Evolutionary conservation across 495 filamentous ascomycete species (phyloP), one percentile per base, ranked within the genome.

Genomic region (Aspergillus carlsbadensis): DNA sequence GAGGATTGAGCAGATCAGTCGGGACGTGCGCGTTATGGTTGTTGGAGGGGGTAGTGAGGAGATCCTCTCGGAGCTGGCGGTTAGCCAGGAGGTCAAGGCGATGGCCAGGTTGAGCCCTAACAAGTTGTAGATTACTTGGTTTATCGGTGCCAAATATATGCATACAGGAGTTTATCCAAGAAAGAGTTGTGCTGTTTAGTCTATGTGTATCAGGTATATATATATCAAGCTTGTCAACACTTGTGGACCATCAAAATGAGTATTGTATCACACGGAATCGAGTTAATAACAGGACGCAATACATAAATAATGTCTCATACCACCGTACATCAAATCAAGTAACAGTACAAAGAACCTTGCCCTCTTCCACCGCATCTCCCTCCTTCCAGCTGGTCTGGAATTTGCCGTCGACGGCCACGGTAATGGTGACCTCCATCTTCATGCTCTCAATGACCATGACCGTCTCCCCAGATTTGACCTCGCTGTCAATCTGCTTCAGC

Each of bases 401-500:
- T n/a, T 37, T 58, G 21, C 67, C 67, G 8, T 54, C 43, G 2
- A 54, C 54, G 0, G 50, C 24, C 0, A 62, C 65, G 20, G 61
- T 43, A 49, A 96, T 92, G 15, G 88, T 88, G 15, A 89, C 93
- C 71, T 96, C 91, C 91, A 96, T 96, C 81, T 96, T 96, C 91
- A 96, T 96, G 52, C 90, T 94, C 70, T 96, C 91, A 64, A 96
- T 92, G 0, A 96, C 90, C 51, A 96, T 88, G 41, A 96, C 74
- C 13, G 86, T 78, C 43, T 91, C 81, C 34, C 88, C 90, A 69
- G 88, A 89, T 61, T 81, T 78, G 18, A 96, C 90, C 34, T 62
- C 70, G 52, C 89, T 83, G 0, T 91, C 91, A 61, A 85, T 87
- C 36, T 79, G 68, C 59, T 89, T 87, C 67, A 89, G 82, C 5